These are phyloP conservation scores for Bruguiera hainesii DNA, from an alignment of 441 rosid genomes.

Conservation along the genomic window DNA sequence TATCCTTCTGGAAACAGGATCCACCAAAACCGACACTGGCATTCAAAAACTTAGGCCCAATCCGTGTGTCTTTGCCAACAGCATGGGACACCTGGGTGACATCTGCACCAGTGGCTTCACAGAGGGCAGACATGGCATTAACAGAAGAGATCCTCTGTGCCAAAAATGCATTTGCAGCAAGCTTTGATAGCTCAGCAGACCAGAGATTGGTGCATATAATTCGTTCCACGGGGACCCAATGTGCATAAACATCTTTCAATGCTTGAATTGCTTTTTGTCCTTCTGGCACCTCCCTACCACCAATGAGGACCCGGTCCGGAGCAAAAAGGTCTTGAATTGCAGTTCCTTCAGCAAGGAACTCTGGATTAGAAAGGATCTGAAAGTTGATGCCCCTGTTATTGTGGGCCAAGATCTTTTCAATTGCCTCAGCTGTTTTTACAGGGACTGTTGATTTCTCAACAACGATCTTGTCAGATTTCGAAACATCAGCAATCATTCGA, in stretches of 20 bases:
- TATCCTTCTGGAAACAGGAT: constrained; percentile 86
- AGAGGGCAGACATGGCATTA: constrained; percentile 87
- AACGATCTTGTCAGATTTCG: constrained; percentile 75
- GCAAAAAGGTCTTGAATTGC: constrained; percentile 70
- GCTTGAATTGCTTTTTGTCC: constrained; percentile 70
- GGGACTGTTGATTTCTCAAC: constrained; percentile 97
- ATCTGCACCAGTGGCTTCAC: constrained; percentile 87
- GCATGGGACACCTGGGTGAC: constrained; percentile 66
- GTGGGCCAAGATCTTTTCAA: constrained; percentile 76
- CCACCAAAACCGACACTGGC: constrained; percentile 91
- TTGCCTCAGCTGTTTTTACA: constrained; percentile 86
- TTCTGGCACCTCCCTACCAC: constrained; percentile 77
- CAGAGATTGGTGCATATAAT: constrained; percentile 80
- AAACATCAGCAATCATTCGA: constrained; percentile 88
- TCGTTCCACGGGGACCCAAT: constrained; percentile 75
- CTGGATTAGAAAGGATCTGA: constrained; percentile 86
- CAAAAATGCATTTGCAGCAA: constrained; percentile 81
- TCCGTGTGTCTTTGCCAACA: constrained; percentile 67
- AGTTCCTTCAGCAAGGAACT: constrained; percentile 91
- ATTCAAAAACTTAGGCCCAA: constrained; percentile 77
- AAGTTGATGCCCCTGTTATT: constrained; percentile 87
- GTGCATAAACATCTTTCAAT: constrained; percentile 70
- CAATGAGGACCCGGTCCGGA: constrained; percentile 88
- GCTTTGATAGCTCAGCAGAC: constrained; percentile 90
- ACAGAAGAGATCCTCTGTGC: constrained; percentile 90